phyloP scores from a whole-genome alignment of 1,284 basidiomycete genomes.

The Cryptococcus sp. region DNA sequence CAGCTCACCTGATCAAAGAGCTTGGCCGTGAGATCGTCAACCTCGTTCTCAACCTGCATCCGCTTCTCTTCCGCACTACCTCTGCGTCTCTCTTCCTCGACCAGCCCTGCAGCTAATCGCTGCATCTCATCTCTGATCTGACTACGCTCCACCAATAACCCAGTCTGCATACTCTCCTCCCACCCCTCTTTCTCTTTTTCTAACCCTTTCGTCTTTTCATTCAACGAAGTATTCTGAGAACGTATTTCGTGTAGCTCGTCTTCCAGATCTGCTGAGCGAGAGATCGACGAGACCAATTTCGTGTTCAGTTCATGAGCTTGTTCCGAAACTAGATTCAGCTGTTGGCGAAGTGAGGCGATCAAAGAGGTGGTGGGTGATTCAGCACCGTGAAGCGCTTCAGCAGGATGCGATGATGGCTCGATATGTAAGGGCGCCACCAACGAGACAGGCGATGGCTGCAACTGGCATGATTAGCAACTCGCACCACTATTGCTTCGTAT shows the following conservation, averaged over 20 bases:
- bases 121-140: slow-evolving; percentile 91
- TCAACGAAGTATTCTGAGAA: slow-evolving; percentile 52
- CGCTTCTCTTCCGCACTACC: slow-evolving; percentile 86
- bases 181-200: slow-evolving; percentile 55
- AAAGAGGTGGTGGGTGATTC: slow-evolving; percentile 56
- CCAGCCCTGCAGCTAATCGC: slow-evolving; percentile 87
- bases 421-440: slow-evolving; percentile 12
- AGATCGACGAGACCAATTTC: slow-evolving; percentile 90
- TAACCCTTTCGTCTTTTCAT: slow-evolving; percentile 73
- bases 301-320: slow-evolving; percentile 88
- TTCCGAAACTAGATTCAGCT: slow-evolving; percentile 80
- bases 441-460: slow-evolving; percentile 6
- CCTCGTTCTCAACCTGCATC: slow-evolving; percentile 74
- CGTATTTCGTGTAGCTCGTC: slow-evolving; percentile 72
- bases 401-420: slow-evolving; percentile 20
- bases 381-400: slow-evolving; percentile 42
- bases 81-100: slow-evolving; percentile 86
- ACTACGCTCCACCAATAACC: slow-evolving; percentile 85
- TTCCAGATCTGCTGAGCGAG: slow-evolving; percentile 88
- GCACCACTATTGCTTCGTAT: too few species aligned
- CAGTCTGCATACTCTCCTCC: slow-evolving; percentile 62
- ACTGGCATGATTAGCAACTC: too few species aligned
- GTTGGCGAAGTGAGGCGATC: slow-evolving; percentile 72
- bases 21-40: slow-evolving; percentile 89
- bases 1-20: slow-evolving; percentile 66